These are phyloP conservation scores for Eutrema yunnanense DNA, from an alignment of 345 rosid species.

Conservation along the genomic window DNA sequence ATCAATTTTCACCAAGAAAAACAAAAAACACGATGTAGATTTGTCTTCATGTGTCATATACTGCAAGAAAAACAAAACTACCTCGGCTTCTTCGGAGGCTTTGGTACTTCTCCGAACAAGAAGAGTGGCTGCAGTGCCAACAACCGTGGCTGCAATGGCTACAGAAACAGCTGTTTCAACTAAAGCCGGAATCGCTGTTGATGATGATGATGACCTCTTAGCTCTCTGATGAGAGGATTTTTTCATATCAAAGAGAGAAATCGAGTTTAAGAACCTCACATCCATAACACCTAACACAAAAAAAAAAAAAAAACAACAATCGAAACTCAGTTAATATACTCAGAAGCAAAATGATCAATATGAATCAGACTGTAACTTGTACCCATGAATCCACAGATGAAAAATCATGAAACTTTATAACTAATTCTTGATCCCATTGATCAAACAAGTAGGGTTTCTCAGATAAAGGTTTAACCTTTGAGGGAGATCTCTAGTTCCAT, in stretches of 20 bases:
- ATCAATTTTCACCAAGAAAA: neutral
- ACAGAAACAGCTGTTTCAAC: constrained; percentile 78
- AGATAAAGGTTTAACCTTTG: too few species aligned
- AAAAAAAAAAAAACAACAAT: too few species aligned
- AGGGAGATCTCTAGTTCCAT: too few species aligned
- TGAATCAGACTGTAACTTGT: too few species aligned
- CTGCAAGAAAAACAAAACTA: neutral
- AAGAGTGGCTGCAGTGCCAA: constrained; percentile 83
- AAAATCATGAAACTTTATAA: too few species aligned
- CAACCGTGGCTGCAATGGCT: constrained; percentile 76
- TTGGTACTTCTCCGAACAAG: constrained; percentile 51
- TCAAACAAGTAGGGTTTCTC: too few species aligned
- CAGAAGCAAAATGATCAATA: too few species aligned
- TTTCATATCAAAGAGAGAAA: constrained; percentile 24
- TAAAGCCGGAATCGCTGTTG: constrained; percentile 33
- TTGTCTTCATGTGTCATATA: neutral
- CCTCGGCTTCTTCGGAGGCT: constrained; percentile 53
- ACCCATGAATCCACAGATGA: too few species aligned
- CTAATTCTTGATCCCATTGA: too few species aligned
- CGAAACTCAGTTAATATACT: too few species aligned
- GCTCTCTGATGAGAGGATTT: constrained; percentile 10
- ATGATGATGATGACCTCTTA: constrained; percentile 22
- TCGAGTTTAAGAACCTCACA: neutral
- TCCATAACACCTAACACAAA: constrained; percentile 7
- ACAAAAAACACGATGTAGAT: too few species aligned